These are phyloP conservation scores for Dimocarpus longan DNA, from an alignment of 345 rosid species.

Conservation along the genomic window DNA sequence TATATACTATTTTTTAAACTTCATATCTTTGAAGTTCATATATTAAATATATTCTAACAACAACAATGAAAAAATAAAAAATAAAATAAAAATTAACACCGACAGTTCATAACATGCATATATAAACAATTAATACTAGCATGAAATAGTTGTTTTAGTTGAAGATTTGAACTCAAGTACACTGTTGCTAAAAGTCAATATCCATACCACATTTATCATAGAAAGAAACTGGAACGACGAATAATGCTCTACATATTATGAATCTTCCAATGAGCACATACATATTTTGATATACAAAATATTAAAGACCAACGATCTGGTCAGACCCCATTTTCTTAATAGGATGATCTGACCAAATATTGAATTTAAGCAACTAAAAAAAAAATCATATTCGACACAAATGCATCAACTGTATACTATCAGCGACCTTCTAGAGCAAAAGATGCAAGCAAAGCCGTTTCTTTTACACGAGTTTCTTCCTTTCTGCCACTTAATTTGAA, in stretches of 20 bases:
- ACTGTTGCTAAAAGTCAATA: background rate
- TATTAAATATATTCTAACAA: too few species aligned
- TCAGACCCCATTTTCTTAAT: background rate
- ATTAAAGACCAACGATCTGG: background rate
- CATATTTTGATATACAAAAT: background rate
- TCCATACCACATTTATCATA: background rate
- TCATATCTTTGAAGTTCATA: too few species aligned
- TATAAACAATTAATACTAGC: too few species aligned
- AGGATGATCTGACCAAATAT: background rate
- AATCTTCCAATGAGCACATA: background rate
- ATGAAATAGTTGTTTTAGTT: too few species aligned
- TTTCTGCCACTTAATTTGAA: too few species aligned
- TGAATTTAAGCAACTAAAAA: background rate
- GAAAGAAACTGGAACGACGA: background rate
- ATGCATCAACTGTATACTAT: background rate
- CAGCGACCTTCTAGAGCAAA: background rate
- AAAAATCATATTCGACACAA: background rate
- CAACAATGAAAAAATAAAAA: too few species aligned
- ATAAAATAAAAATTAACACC: too few species aligned
- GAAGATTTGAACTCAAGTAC: conserved; percentile 3
- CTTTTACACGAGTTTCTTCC: background rate
- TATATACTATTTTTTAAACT: too few species aligned
- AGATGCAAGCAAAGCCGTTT: background rate
- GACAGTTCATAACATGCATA: too few species aligned
- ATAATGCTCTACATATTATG: background rate